Evolutionary conservation across 768 basidiomycete species (phyloP).

Genomic region (Rhizopogon roseolus): DNA sequence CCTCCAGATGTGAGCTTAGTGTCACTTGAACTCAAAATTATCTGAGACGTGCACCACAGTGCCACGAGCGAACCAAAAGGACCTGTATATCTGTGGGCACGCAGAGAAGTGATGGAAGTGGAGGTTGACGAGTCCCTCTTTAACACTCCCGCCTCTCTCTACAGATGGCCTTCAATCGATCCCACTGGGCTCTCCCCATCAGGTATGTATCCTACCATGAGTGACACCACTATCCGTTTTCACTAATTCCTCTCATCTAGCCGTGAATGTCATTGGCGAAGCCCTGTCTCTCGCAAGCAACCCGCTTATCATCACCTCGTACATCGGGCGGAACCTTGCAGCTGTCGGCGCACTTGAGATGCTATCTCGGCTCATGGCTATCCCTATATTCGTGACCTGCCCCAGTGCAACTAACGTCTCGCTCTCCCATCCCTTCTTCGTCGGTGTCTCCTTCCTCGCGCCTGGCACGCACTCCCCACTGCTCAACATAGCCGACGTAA

Average conservation of each 20-base stretch:
- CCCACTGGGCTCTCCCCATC: slow-evolving; percentile 40
- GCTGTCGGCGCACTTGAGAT: slow-evolving; percentile 41
- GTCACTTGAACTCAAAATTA: not conserved
- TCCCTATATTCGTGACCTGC: slow-evolving; percentile 51
- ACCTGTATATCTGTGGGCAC: slow-evolving; percentile 70
- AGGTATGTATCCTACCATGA: slow-evolving; percentile 17
- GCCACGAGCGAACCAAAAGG: slow-evolving; percentile 69
- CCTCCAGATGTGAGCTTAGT: slow-evolving; percentile 51
- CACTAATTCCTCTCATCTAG: slow-evolving; percentile 10
- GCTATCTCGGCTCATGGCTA: slow-evolving; percentile 48
- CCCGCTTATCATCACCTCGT: slow-evolving; percentile 63
- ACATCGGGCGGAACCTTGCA: slow-evolving; percentile 50
- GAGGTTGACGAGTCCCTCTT: slow-evolving; percentile 40
- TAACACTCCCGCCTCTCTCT: slow-evolving; percentile 20
- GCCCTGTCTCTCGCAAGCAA: slow-evolving; percentile 46
- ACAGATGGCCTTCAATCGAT: slow-evolving; percentile 52
- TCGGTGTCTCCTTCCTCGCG: slow-evolving; percentile 49
- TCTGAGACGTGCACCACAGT: slow-evolving; percentile 26
- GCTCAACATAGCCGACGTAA: slow-evolving; percentile 52
- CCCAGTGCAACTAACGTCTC: slow-evolving; percentile 51
- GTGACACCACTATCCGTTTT: not conserved
- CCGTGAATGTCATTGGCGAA: slow-evolving; percentile 35
- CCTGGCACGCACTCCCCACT: slow-evolving; percentile 40
- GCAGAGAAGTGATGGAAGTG: slow-evolving; percentile 68
- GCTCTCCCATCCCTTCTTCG: slow-evolving; percentile 48